A percentile compares a stretch with the other conserved stretches of the same genome.
Evolutionary conservation across 805 yeast species (phyloP).

Genomic region (Starmerella davenportii): DNA sequence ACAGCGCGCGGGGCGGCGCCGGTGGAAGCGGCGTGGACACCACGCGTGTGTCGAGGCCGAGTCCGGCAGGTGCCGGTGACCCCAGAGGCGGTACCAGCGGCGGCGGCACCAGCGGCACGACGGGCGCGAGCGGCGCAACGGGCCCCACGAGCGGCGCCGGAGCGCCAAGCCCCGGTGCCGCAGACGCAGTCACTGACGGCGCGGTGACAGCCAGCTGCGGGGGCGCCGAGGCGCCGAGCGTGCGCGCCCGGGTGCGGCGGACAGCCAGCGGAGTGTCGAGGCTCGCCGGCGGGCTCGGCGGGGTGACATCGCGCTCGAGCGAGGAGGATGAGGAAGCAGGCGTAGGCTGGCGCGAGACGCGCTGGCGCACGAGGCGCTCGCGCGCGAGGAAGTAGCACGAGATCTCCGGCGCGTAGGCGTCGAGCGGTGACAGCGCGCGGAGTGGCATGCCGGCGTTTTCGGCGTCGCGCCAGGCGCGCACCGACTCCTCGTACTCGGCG

Average conservation of each 20-base stretch:
- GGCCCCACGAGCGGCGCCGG: background rate
- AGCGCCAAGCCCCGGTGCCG: background rate
- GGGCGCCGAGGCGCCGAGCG: background rate
- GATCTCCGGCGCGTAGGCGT: constrained; percentile 71
- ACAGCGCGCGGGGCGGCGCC: background rate
- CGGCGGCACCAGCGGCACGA: background rate
- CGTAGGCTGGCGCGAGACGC: background rate
- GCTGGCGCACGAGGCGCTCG: constrained; percentile 47
- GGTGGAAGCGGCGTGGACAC: background rate
- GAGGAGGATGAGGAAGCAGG: background rate
- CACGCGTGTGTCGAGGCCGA: background rate
- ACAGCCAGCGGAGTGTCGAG: background rate
- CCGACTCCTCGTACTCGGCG: constrained; percentile 44
- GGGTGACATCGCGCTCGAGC: background rate
- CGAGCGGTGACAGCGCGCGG: constrained; percentile 39
- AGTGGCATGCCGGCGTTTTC: background rate
- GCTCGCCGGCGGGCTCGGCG: background rate
- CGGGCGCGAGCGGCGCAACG: no score
- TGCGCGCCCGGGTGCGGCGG: background rate
- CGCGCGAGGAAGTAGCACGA: constrained; percentile 74
- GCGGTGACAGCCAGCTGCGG: background rate
- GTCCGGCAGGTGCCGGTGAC: background rate
- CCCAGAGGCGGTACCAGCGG: no score
- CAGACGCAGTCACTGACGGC: background rate
- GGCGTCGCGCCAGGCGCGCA: constrained; percentile 37